Evolutionary conservation across 129 eudicot genomes (phyloP).

Genomic region (Deinandra increscens): DNA sequence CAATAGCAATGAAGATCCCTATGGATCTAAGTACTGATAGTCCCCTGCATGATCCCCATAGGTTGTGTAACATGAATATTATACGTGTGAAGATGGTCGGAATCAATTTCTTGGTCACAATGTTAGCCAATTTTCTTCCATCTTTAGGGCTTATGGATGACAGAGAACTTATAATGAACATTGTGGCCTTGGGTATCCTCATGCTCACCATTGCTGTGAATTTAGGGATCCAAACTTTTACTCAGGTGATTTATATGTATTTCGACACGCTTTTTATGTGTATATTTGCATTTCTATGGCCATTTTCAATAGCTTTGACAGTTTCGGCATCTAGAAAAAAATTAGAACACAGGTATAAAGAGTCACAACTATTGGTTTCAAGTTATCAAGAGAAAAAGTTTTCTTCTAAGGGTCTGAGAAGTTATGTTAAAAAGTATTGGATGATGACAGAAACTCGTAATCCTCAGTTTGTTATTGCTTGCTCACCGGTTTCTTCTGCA

Average conservation of each 20-base stretch:
- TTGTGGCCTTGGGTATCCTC: neutral
- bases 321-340: neutral
- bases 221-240: neutral
- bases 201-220: neutral
- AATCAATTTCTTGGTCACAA: neutral
- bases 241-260: neutral
- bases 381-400: neutral
- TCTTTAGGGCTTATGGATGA: neutral
- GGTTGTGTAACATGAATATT: too few species aligned
- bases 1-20: constrained; percentile 8
- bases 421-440: neutral
- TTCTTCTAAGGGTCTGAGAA: neutral
- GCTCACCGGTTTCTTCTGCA: neutral
- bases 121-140: neutral
- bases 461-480: neutral
- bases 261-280: neutral
- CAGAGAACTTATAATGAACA: neutral
- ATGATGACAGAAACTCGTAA: constrained; percentile 4
- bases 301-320: neutral
- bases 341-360: neutral
- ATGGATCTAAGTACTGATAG: neutral
- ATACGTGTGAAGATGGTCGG: neutral
- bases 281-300: neutral
- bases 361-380: neutral
- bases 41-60: too few species aligned